Base-by-base conservation (phyloP, 805 yeast genomes). In the Monosporozyma unispora region DNA sequence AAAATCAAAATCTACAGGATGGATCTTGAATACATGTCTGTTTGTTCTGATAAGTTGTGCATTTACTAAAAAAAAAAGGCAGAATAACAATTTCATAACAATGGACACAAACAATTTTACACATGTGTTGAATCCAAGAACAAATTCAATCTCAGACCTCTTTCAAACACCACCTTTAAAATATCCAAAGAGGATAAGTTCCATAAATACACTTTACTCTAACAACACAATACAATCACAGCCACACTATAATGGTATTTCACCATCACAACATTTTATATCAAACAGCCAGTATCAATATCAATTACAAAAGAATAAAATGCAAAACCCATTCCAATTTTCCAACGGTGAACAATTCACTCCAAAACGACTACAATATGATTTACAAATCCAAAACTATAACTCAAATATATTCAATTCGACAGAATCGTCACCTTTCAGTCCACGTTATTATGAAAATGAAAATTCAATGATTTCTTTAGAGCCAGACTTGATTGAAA, bases 261-360 rank as follows among this genome's bases (percentile, higher is more conserved):
- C 10, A 9, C 40, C 40, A 8, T 18, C 23, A 5, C 23, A 37
- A 18, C 22, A 6, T 18, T 18, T 37, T 3, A 18, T 37, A 1
- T 37, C 40, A 18, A 18, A 3, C 3, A 19, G 23, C 14, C 40
- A 33, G 57, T 64, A 6, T 61, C 65, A 28, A 22, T 61, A 57
- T 46, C 63, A 64, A 46, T 29, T 57, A 41, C 67, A 63, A 48
- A 57, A 62, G 46, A 51, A 49, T 19, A 58, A 57, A 40, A 64
- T 64, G 69, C 53, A 54, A 44, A 54, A 35, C 11, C 52, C 63
- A 14, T 65, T 64, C 39, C 57, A 56, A 46, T 65, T 65, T 38
- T 62, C 65, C 1, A 65, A 65, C 51, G 69, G 69, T 27, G 69
- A 65, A 42, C 55, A 47, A 37, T 65, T 64, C 42, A 65, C 65